Base-by-base conservation (phyloP, 2,329 filamentous ascomycete species). In the Fragosphaeria purpurea region DNA sequence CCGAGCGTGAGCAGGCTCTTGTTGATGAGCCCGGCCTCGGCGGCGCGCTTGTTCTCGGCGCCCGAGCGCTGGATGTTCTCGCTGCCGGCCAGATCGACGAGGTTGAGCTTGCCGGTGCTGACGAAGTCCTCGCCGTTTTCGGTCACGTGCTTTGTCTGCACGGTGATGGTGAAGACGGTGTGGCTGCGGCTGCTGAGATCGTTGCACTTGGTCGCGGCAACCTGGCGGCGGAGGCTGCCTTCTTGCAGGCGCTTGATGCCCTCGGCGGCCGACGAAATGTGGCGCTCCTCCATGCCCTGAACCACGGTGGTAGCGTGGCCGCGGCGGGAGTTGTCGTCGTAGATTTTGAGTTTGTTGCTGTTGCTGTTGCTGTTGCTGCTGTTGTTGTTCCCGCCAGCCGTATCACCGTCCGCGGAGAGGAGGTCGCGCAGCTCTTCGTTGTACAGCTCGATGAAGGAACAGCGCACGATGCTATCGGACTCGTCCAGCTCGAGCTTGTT, bases 171-270 rank as follows among this genome's bases (percentile, higher is more conserved):
- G 63, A 98, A 98, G 30, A 98, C 86, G 0, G 93, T 98, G 63
- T 98, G 94, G 71, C 90, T 95, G 65, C 93, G 83, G 60, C 90
- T 96, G 68, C 90, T 96, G 50, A 97, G 80, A 61, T 98, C 93
- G 65, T 98, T 98, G 77, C 93, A 98, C 68, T 97, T 97, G n/a
- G 93, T 98, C 4, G 94, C 89, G 6, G 93, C 94, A n/a, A 98
- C 93, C 67, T 98, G 93, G 46, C 93, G 85, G 67, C 90, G 95
- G 69, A 93, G 77, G 66, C 89, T 96, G 55, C 93, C 94, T 56
- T 85, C 78, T 60, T 93, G 88, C 44, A 98, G 78, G 55, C 96
- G 76, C 67, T 87, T 86, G 67, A 98, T 90, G 54, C 93, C 93
- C 47, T 89, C 85, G 10, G 79, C 76, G 0, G 93, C 90, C 56